phyloP scores from a whole-genome alignment of 257 asterid species.

The Avicennia marina region DNA sequence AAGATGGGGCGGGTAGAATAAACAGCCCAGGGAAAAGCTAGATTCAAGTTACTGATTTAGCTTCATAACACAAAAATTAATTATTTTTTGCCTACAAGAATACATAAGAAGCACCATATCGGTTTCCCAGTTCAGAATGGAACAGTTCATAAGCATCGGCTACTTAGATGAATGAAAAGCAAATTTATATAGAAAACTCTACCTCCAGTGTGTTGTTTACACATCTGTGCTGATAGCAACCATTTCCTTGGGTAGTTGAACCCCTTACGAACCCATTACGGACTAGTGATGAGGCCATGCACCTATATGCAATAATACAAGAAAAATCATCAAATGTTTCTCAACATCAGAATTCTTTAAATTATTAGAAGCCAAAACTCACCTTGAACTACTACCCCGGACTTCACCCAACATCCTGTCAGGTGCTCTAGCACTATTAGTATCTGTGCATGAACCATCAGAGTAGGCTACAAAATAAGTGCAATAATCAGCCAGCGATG shows the following conservation, averaged over 20 bases:
- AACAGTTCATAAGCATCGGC: neutral
- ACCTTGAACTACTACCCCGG: constrained; percentile 89
- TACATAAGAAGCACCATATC: neutral
- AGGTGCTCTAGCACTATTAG: constrained; percentile 91
- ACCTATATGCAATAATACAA: constrained; percentile 36
- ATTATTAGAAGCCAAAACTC: constrained; percentile 9
- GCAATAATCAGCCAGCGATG: constrained; percentile 98
- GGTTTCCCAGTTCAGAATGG: neutral
- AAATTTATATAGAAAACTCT: constrained; percentile 7
- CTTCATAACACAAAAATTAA: neutral
- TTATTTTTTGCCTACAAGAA: too few relatives aligned
- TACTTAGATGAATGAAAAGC: neutral
- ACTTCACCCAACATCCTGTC: constrained; percentile 99
- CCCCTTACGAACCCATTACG: constrained; percentile 93
- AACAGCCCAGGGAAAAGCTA: neutral
- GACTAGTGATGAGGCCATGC: constrained; percentile 88
- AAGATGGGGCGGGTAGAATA: too few relatives aligned
- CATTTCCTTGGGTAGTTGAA: constrained; percentile 84
- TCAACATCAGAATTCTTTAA: neutral
- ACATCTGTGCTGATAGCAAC: constrained; percentile 90
- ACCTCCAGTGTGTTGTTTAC: constrained; percentile 73
- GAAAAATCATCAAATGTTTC: neutral
- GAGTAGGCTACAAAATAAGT: constrained; percentile 95
- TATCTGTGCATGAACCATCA: constrained; percentile 97
- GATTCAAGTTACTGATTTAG: too few relatives aligned